A percentile compares a stretch with the other conserved stretches of the same genome.
These are phyloP conservation scores for Rhizopogon salebrosus DNA, from an alignment of 768 basidiomycete species.

Conservation along the genomic window DNA sequence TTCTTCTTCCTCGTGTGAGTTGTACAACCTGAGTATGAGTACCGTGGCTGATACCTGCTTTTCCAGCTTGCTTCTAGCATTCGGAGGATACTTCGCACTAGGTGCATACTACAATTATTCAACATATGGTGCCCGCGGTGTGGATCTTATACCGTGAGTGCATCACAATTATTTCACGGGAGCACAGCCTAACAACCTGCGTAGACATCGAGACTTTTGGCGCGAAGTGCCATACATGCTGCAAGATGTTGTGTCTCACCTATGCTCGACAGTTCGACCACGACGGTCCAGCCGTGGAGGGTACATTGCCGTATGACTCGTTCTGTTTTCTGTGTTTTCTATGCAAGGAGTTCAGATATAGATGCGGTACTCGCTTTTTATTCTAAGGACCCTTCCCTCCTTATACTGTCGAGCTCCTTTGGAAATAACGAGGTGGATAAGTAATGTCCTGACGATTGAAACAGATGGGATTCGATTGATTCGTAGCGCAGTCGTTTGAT, in stretches of 20 bases:
- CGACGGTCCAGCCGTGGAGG: constrained; percentile 63
- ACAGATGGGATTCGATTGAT: neutral
- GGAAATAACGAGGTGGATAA: neutral
- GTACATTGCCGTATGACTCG: constrained; percentile 65
- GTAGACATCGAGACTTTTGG: constrained; percentile 87
- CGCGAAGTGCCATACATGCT: constrained; percentile 85
- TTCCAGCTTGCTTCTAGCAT: constrained; percentile 55
- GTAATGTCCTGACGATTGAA: neutral
- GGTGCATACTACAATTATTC: constrained; percentile 89
- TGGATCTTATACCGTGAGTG: constrained; percentile 80
- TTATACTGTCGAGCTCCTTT: neutral
- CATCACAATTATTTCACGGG: constrained; percentile 2
- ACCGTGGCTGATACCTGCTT: constrained; percentile 1
- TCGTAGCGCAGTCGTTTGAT: neutral
- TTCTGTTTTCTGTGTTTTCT: neutral
- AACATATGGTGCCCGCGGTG: constrained; percentile 78
- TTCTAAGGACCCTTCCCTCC: neutral
- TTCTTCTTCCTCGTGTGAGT: constrained; percentile 86
- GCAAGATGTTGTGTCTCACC: constrained; percentile 68
- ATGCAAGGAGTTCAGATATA: neutral
- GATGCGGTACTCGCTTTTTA: neutral
- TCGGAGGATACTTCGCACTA: constrained; percentile 65
- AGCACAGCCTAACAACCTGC: constrained; percentile 2
- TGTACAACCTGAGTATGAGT: neutral
- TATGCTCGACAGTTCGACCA: constrained; percentile 69